phyloP scores from a whole-genome alignment of 768 basidiomycete genomes.

The Nidularia sp. region DNA sequence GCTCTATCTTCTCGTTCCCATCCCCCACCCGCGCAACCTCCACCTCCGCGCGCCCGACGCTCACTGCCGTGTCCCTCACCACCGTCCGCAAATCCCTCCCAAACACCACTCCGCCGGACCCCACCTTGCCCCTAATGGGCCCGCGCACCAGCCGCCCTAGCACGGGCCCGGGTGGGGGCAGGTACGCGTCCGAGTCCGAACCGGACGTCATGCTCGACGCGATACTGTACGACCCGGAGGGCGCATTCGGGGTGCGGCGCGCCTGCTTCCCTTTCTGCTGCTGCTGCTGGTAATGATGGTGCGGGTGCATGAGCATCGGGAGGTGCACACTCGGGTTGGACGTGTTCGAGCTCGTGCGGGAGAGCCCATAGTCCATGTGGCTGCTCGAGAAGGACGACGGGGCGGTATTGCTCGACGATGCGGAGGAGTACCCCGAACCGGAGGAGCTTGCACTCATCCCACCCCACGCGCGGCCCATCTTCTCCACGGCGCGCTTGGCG shows the following conservation, averaged over 20 bases:
- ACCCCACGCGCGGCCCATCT: constrained; percentile 65
- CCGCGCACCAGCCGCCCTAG: constrained; percentile 58
- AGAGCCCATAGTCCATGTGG: constrained; percentile 22
- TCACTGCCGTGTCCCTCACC: constrained; percentile 23
- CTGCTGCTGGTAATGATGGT: background rate
- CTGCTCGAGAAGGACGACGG: constrained; percentile 31
- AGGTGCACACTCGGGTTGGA: constrained; percentile 20
- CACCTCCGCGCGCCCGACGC: constrained; percentile 10
- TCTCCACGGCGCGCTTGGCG: constrained; percentile 75
- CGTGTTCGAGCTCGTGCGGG: constrained; percentile 35
- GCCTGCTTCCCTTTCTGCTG: constrained; percentile 22
- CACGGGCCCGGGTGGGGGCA: constrained; percentile 36
- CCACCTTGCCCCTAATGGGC: constrained; percentile 35
- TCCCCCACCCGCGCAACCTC: constrained; percentile 8
- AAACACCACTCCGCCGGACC: constrained; percentile 58
- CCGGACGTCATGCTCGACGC: constrained; percentile 39
- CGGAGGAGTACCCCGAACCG: constrained; percentile 41
- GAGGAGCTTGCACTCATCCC: constrained; percentile 35
- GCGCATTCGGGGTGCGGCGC: constrained; percentile 54
- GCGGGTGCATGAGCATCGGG: too few relatives aligned
- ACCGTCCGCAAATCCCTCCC: constrained; percentile 46
- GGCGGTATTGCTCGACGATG: constrained; percentile 30
- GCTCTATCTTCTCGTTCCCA: constrained; percentile 13
- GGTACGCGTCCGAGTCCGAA: constrained; percentile 44
- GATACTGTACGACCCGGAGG: constrained; percentile 57